A percentile compares a stretch with the other conserved stretches of the same genome.
These are phyloP conservation scores for Colletotrichum tofieldiae DNA, from an alignment of 2,329 filamentous ascomycete genomes.

Conservation along the genomic window DNA sequence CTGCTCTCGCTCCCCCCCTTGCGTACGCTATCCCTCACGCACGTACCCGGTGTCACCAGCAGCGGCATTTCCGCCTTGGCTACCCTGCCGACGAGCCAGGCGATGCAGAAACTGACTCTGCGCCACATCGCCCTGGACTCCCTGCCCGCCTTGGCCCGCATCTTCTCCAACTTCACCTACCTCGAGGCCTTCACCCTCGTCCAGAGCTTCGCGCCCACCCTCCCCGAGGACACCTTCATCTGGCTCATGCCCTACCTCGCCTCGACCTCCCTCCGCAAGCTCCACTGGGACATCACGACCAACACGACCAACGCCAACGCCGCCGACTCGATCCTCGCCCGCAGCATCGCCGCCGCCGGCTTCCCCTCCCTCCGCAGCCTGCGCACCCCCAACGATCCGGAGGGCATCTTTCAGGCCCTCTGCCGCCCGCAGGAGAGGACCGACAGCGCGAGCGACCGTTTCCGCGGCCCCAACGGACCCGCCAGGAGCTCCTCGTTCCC, in stretches of 20 bases:
- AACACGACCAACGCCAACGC: conserved; percentile 59
- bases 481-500: conserved; percentile 34
- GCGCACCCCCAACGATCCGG: conserved; percentile 78
- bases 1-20: conserved; percentile 70
- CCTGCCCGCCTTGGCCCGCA: conserved; percentile 70
- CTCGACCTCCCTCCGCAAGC: conserved; percentile 64
- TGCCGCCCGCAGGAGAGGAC: conserved; percentile 75
- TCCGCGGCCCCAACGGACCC: conserved; percentile 49
- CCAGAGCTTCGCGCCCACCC: conserved; percentile 68
- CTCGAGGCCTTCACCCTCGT: conserved; percentile 69
- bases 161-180: conserved; percentile 68
- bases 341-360: conserved; percentile 72
- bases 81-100: conserved; percentile 61
- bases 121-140: conserved; percentile 71
- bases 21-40: conserved; percentile 68
- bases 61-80: conserved; percentile 71
- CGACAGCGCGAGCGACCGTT: conserved; percentile 66
- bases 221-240: conserved; percentile 69
- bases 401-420: conserved; percentile 78
- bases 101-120: conserved; percentile 67
- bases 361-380: conserved; percentile 75
- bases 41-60: conserved; percentile 70
- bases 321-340: conserved; percentile 75
- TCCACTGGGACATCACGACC: conserved; percentile 78
- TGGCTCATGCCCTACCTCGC: conserved; percentile 77